Conservation (phyloP, 1,284 basidiomycete genomes). For the Sporisorium exsertum region DNA sequence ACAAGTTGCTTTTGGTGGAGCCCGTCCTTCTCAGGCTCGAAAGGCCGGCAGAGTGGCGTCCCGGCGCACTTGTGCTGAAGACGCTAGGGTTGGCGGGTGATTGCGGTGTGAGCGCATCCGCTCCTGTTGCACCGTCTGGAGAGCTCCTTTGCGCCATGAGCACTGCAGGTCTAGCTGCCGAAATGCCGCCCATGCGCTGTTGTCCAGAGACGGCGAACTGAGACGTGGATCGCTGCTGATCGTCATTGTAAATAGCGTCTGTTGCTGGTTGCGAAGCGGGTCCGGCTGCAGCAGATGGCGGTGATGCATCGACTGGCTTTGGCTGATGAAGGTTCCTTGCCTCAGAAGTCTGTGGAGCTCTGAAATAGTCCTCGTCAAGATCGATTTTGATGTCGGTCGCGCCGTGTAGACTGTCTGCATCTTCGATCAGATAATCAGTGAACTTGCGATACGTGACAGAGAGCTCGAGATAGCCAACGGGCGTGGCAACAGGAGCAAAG, state of each 20-base stretch:
- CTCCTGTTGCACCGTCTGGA: constrained; percentile 9
- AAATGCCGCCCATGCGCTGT: constrained; percentile 42
- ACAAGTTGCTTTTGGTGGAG: constrained; percentile 33
- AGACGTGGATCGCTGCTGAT: constrained; percentile 1
- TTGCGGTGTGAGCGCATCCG: constrained; percentile 20
- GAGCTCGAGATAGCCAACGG: constrained; percentile 38
- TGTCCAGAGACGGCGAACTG: constrained; percentile 9
- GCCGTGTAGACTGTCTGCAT: constrained; percentile 25
- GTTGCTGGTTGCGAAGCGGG: background rate
- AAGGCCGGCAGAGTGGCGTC: constrained; percentile 54
- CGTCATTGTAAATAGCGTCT: background rate
- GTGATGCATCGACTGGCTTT: background rate
- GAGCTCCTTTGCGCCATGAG: constrained; percentile 26
- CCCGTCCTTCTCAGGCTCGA: constrained; percentile 52
- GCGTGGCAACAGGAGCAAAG: constrained; percentile 30
- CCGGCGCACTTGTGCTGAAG: constrained; percentile 50
- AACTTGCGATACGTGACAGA: constrained; percentile 51
- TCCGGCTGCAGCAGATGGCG: background rate
- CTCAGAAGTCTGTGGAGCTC: constrained; percentile 10
- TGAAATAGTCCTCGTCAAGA: constrained; percentile 61
- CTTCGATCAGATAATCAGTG: constrained; percentile 46
- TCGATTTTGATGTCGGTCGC: constrained; percentile 41
- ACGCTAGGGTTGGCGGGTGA: constrained; percentile 51
- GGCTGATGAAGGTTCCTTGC: constrained; percentile 6
- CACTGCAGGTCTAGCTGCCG: constrained; percentile 32